Base-by-base conservation (phyloP, 352 stramenopile species). In the Phytophthora foliorum region DNA sequence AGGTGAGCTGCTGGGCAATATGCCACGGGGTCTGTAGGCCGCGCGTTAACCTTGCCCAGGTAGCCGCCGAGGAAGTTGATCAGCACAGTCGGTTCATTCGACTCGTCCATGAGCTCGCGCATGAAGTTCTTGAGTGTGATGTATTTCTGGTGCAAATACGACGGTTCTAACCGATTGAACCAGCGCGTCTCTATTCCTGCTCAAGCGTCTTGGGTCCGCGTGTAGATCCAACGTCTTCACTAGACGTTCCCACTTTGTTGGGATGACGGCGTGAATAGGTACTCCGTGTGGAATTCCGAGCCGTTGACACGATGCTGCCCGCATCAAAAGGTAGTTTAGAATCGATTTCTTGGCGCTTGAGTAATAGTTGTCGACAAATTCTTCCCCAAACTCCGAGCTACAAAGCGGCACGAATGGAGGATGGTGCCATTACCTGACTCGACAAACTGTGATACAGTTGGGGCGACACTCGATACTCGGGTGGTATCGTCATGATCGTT, bases 101-200 rank as follows among this genome's bases (percentile, higher is more conserved):
- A 92, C 67, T 96, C 88, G 76, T 96, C 94, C 87, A 96, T 94
- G 44, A 96, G 80, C 73, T 96, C 88, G 53, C 88, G 86, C 74
- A 96, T 86, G 34, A 94, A 94, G 42, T 94, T 94, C 67, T 96
- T 86, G 21, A 96, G 78, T 29, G 88, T 92, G 65, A 96, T 94
- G 62, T 85, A 94, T 65, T 96, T 96, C 45, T 94, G 86, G 49
- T 96, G 88, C 57, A 96, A 54, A 62, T 96, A 96, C 36, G 86
- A 93, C 52, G 89, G 89, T 60, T 96, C 89, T n/a, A 96, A 67
- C 14, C 89, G 85, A 51, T 96, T 96, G 52, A 96, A 96, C 89
- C 89, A 96, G 34, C 89, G 77, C 61, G 88, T 96, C 41, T 96
- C 89, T 41, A 96, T 94, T 22, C 63, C 59, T 29, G 75, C 72